Evolutionary conservation across 2,329 filamentous ascomycete genomes (phyloP).

Genomic region (Tolypocladium tundrense): DNA sequence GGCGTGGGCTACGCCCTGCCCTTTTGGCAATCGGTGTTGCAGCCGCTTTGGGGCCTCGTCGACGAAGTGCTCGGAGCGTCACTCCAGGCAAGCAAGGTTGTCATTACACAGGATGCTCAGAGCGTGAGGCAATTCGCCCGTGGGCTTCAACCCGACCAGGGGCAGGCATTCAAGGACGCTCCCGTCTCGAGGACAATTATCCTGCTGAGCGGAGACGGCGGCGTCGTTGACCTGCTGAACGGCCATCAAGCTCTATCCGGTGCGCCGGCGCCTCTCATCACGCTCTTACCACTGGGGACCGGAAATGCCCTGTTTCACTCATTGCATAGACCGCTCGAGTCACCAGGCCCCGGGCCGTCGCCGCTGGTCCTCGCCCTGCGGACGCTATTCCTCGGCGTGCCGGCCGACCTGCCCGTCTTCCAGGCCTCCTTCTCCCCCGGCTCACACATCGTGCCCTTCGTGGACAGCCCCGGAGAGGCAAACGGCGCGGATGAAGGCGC

Average conservation of each 20-base stretch:
- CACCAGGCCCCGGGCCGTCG: conserved; percentile 27
- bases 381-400: conserved; percentile 48
- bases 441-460: conserved; percentile 35
- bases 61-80: conserved; percentile 11
- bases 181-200: conserved; percentile 47
- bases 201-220: conserved; percentile 81
- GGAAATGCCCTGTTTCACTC: conserved; percentile 57
- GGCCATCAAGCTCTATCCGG: conserved; percentile 18
- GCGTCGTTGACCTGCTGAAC: conserved; percentile 74
- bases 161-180: conserved; percentile 16
- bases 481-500: conserved; percentile 1
- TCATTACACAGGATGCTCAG: conserved; percentile 52
- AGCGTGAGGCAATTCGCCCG: conserved; percentile 55
- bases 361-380: conserved; percentile 40
- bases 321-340: conserved; percentile 42
- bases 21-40: conserved; percentile 46
- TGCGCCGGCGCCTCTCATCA: conserved; percentile 30
- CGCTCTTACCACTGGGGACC: conserved; percentile 51
- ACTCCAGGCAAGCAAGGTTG: conserved; percentile 21
- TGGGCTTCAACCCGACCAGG: conserved; percentile 20
- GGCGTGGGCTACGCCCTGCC: conserved; percentile 46
- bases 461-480: conserved; percentile 1
- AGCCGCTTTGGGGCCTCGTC: conserved; percentile 41
- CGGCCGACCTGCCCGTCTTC: conserved; percentile 51
- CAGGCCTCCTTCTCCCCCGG: conserved; percentile 49